Conservation (phyloP, 495 filamentous ascomycete species). For the Talaromyces stipitatus region DNA sequence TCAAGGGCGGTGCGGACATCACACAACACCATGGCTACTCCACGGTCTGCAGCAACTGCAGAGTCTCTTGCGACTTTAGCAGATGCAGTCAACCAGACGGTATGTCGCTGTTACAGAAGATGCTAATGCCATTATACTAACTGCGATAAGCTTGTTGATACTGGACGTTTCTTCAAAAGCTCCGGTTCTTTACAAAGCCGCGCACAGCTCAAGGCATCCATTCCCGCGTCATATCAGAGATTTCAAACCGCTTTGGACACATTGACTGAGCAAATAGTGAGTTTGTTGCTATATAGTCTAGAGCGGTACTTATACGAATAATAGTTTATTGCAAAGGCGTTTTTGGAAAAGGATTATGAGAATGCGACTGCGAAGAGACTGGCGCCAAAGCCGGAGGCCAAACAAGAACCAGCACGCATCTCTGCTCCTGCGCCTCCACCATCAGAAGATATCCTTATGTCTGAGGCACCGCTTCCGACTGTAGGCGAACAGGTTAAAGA, state of each 20-base stretch:
- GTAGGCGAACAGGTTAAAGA: conserved; percentile 14
- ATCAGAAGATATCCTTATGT: conserved; percentile 27
- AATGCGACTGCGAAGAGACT: conserved; percentile 28
- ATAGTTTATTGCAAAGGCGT: conserved; percentile 40
- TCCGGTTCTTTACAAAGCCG: conserved; percentile 27
- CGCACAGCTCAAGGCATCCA: conserved; percentile 31
- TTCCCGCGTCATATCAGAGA: conserved; percentile 36
- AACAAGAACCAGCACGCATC: not conserved
- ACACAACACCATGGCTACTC: not conserved
- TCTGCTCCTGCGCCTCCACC: not conserved
- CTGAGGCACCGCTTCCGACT: conserved; percentile 12
- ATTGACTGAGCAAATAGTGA: conserved; percentile 45
- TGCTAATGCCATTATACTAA: conserved; percentile 13
- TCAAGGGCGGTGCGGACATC: no score
- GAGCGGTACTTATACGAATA: not conserved
- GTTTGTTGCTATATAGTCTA: conserved; percentile 10
- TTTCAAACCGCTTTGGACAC: conserved; percentile 44
- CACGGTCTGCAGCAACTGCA: conserved; percentile 17
- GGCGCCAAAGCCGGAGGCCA: conserved; percentile 13
- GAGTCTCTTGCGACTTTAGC: conserved; percentile 36
- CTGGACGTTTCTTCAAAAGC: conserved; percentile 38
- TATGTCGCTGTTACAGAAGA: conserved; percentile 14
- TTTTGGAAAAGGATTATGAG: conserved; percentile 39
- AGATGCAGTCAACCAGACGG: conserved; percentile 38
- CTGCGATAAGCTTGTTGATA: conserved; percentile 36